phyloP scores from a whole-genome alignment of 805 yeast species.

The Pichia californica region DNA sequence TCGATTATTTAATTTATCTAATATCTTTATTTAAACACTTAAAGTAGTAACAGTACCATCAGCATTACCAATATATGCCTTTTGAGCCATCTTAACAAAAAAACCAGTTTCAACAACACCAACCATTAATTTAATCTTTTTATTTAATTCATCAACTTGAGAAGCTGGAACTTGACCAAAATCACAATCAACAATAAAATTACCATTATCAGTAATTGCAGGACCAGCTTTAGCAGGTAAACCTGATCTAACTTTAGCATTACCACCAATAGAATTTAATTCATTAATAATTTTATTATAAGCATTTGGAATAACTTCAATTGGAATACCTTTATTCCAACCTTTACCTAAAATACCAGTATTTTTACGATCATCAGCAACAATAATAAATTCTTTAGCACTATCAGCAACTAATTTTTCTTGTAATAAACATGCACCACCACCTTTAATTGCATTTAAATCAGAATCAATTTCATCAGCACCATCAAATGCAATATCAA shows the following conservation, averaged over 20 bases:
- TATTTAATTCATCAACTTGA: constrained; percentile 47
- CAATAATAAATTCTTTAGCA: constrained; percentile 70
- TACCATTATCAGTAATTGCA: constrained; percentile 90
- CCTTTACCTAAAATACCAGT: constrained; percentile 64
- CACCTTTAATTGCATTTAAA: constrained; percentile 91
- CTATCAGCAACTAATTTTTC: constrained; percentile 89
- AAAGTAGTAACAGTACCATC: constrained; percentile 46
- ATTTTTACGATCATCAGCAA: constrained; percentile 88
- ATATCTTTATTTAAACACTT: constrained; percentile 33
- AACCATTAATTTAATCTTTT: constrained; percentile 61
- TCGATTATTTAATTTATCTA: neutral
- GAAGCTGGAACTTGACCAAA: constrained; percentile 65
- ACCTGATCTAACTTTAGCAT: constrained; percentile 71
- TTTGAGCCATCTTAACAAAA: constrained; percentile 66
- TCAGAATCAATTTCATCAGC: constrained; percentile 90
- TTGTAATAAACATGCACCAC: constrained; percentile 96
- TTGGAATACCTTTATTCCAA: constrained; percentile 92
- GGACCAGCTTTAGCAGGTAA: constrained; percentile 95
- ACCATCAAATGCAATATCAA: constrained; percentile 96
- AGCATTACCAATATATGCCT: constrained; percentile 84
- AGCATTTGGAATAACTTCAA: constrained; percentile 89
- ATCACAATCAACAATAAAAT: constrained; percentile 87
- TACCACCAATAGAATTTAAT: constrained; percentile 58
- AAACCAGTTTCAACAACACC: constrained; percentile 98
- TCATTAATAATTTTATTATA: constrained; percentile 69